A percentile compares a stretch with the other conserved stretches of the same genome.
Conservation (phyloP, 2,329 filamentous ascomycete genomes). For the Leptosphaerulina australis region DNA sequence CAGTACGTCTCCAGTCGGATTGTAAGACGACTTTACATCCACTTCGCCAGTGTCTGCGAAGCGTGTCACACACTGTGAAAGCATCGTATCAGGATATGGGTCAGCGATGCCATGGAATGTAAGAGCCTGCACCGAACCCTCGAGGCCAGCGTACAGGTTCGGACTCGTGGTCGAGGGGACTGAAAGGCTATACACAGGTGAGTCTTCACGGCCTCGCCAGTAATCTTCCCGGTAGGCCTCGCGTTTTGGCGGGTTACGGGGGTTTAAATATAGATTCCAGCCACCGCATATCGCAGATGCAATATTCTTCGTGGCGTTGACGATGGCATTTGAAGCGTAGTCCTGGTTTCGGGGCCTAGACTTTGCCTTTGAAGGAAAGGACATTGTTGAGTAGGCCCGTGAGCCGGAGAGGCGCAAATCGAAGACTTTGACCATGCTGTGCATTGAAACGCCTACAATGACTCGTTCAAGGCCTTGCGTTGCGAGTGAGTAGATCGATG, state of each 20-base stretch:
- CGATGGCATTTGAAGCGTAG: slow-evolving; percentile 24
- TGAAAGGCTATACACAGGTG: slow-evolving; percentile 57
- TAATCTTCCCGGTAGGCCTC: slow-evolving; percentile 25
- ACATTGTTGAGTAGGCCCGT: slow-evolving; percentile 46
- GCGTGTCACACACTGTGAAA: slow-evolving; percentile 19
- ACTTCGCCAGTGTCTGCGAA: slow-evolving; percentile 11
- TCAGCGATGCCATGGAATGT: slow-evolving; percentile 54
- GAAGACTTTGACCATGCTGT: slow-evolving; percentile 66
- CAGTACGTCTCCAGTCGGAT: slow-evolving; percentile 42
- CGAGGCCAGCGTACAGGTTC: slow-evolving; percentile 56
- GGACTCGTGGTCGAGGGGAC: slow-evolving; percentile 53
- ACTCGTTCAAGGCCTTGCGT: slow-evolving; percentile 63
- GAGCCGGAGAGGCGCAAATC: slow-evolving; percentile 62
- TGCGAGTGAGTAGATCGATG: slow-evolving; percentile 64
- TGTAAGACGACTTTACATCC: slow-evolving; percentile 41
- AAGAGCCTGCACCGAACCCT: slow-evolving; percentile 53
- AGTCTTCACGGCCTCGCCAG: slow-evolving; percentile 36
- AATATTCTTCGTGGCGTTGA: slow-evolving; percentile 8
- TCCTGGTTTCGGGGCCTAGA: slow-evolving; percentile 8
- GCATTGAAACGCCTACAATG: slow-evolving; percentile 61
- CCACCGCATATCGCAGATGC: slow-evolving; percentile 29
- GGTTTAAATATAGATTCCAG: slow-evolving; percentile 57
- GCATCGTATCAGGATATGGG: slow-evolving; percentile 51
- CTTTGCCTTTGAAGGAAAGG: slow-evolving; percentile 22
- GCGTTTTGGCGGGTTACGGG: slow-evolving; percentile 33